A percentile compares a stretch with the other conserved stretches of the same genome.
Evolutionary conservation across 2,329 filamentous ascomycete genomes (phyloP).

Genomic region (Mycosphaerelloides madeirae): DNA sequence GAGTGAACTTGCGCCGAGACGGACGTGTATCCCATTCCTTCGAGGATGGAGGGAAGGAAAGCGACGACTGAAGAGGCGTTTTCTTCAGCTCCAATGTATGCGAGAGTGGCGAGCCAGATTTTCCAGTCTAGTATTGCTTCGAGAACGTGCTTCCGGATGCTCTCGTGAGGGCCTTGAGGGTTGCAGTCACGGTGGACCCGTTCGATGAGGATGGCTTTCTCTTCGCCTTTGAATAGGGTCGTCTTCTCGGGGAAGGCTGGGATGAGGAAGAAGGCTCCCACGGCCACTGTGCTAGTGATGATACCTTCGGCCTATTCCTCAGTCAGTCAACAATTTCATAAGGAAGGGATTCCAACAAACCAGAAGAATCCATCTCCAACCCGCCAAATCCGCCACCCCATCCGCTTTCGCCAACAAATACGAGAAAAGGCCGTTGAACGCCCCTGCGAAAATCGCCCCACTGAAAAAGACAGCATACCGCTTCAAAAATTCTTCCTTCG

Average conservation of each 20-base stretch:
- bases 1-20: constrained; percentile 10
- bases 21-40: constrained; percentile 11
- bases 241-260: constrained; percentile 45
- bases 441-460: constrained; percentile 24
- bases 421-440: constrained; percentile 18
- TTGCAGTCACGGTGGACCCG: background rate
- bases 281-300: constrained; percentile 46
- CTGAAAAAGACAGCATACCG: constrained; percentile 34
- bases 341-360: background rate
- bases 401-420: constrained; percentile 29
- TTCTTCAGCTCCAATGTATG: constrained; percentile 8
- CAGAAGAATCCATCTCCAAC: constrained; percentile 5
- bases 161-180: background rate
- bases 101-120: constrained; percentile 6
- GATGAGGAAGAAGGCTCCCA: constrained; percentile 70
- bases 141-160: background rate
- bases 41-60: constrained; percentile 12
- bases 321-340: background rate
- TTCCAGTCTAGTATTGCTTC: constrained; percentile 5
- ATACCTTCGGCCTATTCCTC: constrained; percentile 2
- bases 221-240: constrained; percentile 2
- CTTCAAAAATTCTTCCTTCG: constrained; percentile 36
- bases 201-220: constrained; percentile 3
- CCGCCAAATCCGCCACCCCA: constrained; percentile 25
- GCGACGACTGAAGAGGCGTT: constrained; percentile 16